phyloP scores from a whole-genome alignment of 768 basidiomycete species.

The Galerina sulciceps region DNA sequence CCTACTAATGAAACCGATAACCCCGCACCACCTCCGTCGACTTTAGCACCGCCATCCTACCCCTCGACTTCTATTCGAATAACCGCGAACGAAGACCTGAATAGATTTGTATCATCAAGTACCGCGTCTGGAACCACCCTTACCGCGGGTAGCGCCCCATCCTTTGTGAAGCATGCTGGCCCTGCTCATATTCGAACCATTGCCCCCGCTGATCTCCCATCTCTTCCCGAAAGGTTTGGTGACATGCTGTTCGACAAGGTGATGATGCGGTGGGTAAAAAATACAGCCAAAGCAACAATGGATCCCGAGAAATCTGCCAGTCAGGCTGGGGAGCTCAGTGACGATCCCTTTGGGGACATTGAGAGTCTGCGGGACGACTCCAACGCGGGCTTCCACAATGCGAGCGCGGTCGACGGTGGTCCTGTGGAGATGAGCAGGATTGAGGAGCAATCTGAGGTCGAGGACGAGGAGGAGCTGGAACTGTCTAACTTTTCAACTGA shows the following conservation, averaged over 20 bases:
- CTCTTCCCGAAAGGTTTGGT: conserved; percentile 78
- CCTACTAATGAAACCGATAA: conserved; percentile 10
- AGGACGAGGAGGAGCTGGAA: conserved; percentile 71
- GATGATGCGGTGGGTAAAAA: conserved; percentile 86
- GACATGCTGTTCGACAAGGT: conserved; percentile 87
- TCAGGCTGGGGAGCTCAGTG: conserved; percentile 57
- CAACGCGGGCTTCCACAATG: conserved; percentile 33
- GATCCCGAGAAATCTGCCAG: conserved; percentile 31
- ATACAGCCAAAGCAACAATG: conserved; percentile 39
- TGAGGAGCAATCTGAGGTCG: conserved; percentile 51
- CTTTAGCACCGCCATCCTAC: conserved; percentile 44
- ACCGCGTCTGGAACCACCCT: conserved; percentile 79
- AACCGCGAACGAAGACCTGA: conserved; percentile 71
- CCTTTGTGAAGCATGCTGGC: conserved; percentile 84
- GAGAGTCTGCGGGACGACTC: conserved; percentile 81
- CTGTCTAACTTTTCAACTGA: conserved; percentile 78
- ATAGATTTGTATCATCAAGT: conserved; percentile 89
- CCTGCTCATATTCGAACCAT: conserved; percentile 82
- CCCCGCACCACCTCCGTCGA: conserved; percentile 21
- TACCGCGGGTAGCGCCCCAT: conserved; percentile 73
- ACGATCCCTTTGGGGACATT: conserved; percentile 92
- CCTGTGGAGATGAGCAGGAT: conserved; percentile 47
- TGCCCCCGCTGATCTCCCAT: conserved; percentile 76
- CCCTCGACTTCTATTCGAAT: conserved; percentile 57
- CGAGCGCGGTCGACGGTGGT: conserved; percentile 5